Percentiles rank a stretch among this genome's conserved stretches.
Evolutionary conservation across 352 stramenopile genomes (phyloP).

Genomic region (Pilasporangium apinafurcum): DNA sequence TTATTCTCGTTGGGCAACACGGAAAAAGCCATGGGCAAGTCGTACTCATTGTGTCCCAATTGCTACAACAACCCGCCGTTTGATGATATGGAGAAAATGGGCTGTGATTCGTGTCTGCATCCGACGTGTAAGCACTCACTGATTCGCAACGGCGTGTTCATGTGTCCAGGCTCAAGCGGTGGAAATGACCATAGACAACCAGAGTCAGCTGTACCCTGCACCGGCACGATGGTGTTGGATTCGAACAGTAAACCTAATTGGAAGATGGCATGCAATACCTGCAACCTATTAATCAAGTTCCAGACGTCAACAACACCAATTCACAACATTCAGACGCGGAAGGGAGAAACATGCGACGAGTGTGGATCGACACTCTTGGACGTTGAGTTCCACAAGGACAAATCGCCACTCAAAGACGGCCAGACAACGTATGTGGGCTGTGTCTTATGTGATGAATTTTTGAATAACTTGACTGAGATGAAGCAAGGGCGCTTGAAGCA

Average conservation of each 20-base stretch:
- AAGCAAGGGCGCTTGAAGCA: slow-evolving; percentile 31
- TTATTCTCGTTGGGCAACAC: slow-evolving; percentile 45
- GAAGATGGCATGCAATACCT: slow-evolving; percentile 46
- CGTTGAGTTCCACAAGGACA: slow-evolving; percentile 41
- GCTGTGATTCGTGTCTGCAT: slow-evolving; percentile 35
- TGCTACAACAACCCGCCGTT: slow-evolving; percentile 46
- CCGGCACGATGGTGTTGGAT: slow-evolving; percentile 36
- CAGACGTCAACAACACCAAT: slow-evolving; percentile 15
- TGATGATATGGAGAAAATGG: slow-evolving; percentile 24
- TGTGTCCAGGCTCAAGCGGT: slow-evolving; percentile 14
- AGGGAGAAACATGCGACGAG: slow-evolving; percentile 10
- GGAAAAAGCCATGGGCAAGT: slow-evolving; percentile 31
- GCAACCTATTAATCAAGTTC: slow-evolving; percentile 38
- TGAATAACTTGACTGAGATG: slow-evolving; percentile 32
- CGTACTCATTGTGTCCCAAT: slow-evolving; percentile 36
- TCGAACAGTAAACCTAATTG: slow-evolving; percentile 43
- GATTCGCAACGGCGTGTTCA: slow-evolving; percentile 31
- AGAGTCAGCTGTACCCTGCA: slow-evolving; percentile 12
- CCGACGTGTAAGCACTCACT: slow-evolving; percentile 37
- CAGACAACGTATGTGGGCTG: slow-evolving; percentile 24
- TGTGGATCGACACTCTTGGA: slow-evolving; percentile 26
- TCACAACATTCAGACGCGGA: slow-evolving; percentile 17
- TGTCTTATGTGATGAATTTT: slow-evolving; percentile 36
- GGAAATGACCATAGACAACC: too few species aligned
- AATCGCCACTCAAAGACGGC: slow-evolving; percentile 19